Evolutionary conservation across 768 basidiomycete species (phyloP), one percentile per base, ranked within the genome.

Genomic region (Leccinum boreale): DNA sequence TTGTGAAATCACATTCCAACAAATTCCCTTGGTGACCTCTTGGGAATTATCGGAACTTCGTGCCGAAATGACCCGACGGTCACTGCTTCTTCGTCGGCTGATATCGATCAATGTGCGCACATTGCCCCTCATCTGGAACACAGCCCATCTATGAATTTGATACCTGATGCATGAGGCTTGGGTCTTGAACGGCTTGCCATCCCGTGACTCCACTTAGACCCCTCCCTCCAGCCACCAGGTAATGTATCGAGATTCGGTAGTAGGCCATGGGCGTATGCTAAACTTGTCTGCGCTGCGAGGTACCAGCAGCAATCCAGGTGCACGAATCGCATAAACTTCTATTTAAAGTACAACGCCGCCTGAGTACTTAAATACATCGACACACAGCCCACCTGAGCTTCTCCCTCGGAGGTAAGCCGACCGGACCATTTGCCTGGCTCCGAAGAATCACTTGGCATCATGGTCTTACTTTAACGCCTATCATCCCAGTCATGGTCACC

Each of bases 301-400:
- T 12, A 31, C 0, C 29, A 31, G 11, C 5, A 87, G 63, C 0
- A 89, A 74, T 21, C 74, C 72, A 21, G 89, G 77, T 0, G 85
- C 87, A 10, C 85, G 74, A 60, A 83, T 84, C 2, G 86, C 85
- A 61, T 86, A 88, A 0, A 87, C 87, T n/a, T n/a, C n/a, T n/a
- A 82, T 82, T 81, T 83, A 51, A 23, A 17, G 59, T 46, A 9
- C 31, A 31, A 4, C 29, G 29, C 28, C 26, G 26, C 26, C 26
- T 28, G 26, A 28, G 26, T 28, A 28, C 26, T 28, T 28, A 4
- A 29, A 21, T 52, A 31, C 6, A 51, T 29, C 19, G 15, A 36
- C 15, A 36, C 26, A 28, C 26, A 28, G 26, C 14, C 15, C 35
- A 35, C 35, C 35, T 15, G 15, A 36, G 26, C 26, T 28, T 28